These are phyloP conservation scores for Adiantum capillusveneris DNA, from an alignment of 75 land plant species.

Conservation along the genomic window DNA sequence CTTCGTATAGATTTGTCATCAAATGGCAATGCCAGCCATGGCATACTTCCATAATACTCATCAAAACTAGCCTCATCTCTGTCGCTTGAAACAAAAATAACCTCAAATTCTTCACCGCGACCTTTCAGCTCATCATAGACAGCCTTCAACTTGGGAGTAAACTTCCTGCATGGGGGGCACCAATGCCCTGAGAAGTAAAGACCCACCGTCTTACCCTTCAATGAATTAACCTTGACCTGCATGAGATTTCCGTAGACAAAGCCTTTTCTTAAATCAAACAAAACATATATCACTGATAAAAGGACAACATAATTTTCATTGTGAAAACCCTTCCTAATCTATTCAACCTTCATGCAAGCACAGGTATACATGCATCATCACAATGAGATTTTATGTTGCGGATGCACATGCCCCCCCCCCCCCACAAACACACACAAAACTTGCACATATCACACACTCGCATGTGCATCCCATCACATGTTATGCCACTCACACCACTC, in stretches of 20 bases:
- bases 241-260: background rate
- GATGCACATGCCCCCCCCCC: no score
- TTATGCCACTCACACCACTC: background rate
- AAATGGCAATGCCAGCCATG: constrained; percentile 64
- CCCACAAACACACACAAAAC: no score
- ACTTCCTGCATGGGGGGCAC: constrained; percentile 49
- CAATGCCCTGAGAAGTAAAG: constrained; percentile 60
- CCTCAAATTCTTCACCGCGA: constrained; percentile 37
- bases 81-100: constrained; percentile 56
- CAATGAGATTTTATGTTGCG: no score
- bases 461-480: no score
- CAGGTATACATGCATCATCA: no score
- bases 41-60: constrained; percentile 42
- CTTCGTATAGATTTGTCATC: constrained; percentile 19
- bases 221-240: constrained; percentile 43
- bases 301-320: no score
- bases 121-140: constrained; percentile 51
- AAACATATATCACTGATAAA: no score
- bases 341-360: no score
- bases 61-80: constrained; percentile 34
- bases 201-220: constrained; percentile 51
- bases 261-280: no score
- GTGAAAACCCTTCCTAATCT: no score
- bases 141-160: constrained; percentile 44
- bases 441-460: no score